phyloP scores from a whole-genome alignment of 129 eudicot genomes.

The Saussurea involucrata region DNA sequence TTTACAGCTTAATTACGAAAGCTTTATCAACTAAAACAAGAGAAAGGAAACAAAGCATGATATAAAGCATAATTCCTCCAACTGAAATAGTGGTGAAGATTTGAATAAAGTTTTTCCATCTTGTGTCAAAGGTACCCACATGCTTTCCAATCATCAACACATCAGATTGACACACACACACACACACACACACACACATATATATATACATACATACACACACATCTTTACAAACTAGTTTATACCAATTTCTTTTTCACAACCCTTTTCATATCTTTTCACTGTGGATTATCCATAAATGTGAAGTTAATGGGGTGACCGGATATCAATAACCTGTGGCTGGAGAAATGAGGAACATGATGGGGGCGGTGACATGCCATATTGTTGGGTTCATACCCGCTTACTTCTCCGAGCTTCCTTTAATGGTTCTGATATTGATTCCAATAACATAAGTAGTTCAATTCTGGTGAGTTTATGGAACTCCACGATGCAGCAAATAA shows the following conservation, averaged over 20 bases:
- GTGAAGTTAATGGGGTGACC: too few relatives aligned
- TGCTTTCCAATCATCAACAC: conserved; percentile 14
- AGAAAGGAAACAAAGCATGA: background rate
- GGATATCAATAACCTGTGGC: too few relatives aligned
- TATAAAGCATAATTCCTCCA: conserved; percentile 9
- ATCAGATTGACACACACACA: conserved; percentile 9
- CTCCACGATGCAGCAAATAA: conserved; percentile 53
- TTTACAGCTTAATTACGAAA: too few relatives aligned
- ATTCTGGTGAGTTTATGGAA: conserved; percentile 55
- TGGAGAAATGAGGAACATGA: too few relatives aligned
- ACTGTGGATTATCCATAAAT: too few relatives aligned
- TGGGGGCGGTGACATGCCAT: too few relatives aligned
- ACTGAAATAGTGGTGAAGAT: conserved; percentile 7
- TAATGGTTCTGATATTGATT: conserved; percentile 67
- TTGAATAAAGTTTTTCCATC: conserved; percentile 9
- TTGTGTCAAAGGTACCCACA: conserved; percentile 9
- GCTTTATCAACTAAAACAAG: background rate
- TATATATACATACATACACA: too few relatives aligned
- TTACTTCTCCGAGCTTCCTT: conserved; percentile 51
- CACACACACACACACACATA: too few relatives aligned
- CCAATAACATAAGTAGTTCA: conserved; percentile 56
- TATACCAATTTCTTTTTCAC: conserved; percentile 12
- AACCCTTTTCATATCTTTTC: background rate
- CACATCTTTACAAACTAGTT: conserved; percentile 15
- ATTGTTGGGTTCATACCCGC: conserved; percentile 53